phyloP scores from a whole-genome alignment of 2,329 filamentous ascomycete species.

The Alternaria dauci region DNA sequence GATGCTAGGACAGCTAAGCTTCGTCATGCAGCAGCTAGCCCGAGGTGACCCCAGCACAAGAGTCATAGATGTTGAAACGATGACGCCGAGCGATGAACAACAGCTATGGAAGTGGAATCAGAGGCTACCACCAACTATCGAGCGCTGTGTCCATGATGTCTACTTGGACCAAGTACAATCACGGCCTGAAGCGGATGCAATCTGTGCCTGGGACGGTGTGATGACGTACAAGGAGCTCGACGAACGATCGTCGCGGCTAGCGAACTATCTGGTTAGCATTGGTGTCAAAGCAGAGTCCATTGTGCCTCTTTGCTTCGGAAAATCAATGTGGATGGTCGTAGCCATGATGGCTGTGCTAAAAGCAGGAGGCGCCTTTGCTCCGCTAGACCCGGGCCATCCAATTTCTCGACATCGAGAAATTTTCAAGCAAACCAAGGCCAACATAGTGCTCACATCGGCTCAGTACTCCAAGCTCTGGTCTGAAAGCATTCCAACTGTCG shows the following conservation, averaged over 20 bases:
- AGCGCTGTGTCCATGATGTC: conserved; percentile 24
- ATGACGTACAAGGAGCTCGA: conserved; percentile 29
- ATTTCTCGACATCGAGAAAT: background rate
- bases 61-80: background rate
- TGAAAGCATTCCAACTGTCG: too few relatives aligned
- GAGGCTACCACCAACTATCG: background rate
- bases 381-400: conserved; percentile 43
- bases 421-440: background rate
- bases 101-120: background rate
- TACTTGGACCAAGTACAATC: conserved; percentile 13
- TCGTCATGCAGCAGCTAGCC: background rate
- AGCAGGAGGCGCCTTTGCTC: conserved; percentile 39
- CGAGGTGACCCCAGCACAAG: background rate
- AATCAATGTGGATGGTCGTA: conserved; percentile 35
- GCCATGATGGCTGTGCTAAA: conserved; percentile 55
- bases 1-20: background rate
- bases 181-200: conserved; percentile 24
- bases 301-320: conserved; percentile 41
- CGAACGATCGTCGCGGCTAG: conserved; percentile 10
- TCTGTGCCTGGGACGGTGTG: conserved; percentile 26
- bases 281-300: conserved; percentile 19
- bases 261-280: conserved; percentile 11
- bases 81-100: background rate
- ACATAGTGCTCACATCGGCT: background rate
- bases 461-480: too few relatives aligned